phyloP scores from a whole-genome alignment of 2,329 filamentous ascomycete species.

The Fonsecaea nubica region DNA sequence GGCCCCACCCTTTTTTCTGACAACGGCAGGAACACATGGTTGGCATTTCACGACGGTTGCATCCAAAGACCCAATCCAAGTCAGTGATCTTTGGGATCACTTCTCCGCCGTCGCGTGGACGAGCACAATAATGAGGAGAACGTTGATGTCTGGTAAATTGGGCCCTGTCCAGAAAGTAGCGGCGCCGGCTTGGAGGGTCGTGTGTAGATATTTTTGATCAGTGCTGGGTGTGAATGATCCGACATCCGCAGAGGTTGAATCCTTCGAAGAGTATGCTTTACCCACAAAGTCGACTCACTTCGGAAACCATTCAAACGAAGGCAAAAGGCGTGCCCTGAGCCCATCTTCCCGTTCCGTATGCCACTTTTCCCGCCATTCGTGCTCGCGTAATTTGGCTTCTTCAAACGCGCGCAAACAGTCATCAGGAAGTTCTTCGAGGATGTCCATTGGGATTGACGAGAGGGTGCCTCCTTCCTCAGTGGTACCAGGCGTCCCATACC shows the following conservation, averaged over 20 bases:
- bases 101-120: neutral
- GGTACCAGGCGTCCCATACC: conserved; percentile 63
- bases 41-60: neutral
- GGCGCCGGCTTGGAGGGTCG: neutral
- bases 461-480: conserved; percentile 50
- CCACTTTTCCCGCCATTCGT: conserved; percentile 77
- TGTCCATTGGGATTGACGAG: conserved; percentile 49
- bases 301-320: conserved; percentile 41
- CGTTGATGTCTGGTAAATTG: neutral
- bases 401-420: conserved; percentile 75
- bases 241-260: neutral
- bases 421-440: conserved; percentile 52
- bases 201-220: neutral
- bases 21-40: neutral
- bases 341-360: conserved; percentile 68
- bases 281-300: conserved; percentile 26
- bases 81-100: neutral
- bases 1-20: neutral
- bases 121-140: neutral
- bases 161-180: neutral
- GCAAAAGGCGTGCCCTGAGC: conserved; percentile 44
- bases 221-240: neutral
- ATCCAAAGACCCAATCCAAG: neutral
- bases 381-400: conserved; percentile 68
- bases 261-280: neutral